Percentiles rank a stretch among this genome's conserved stretches.
Evolutionary conservation across 495 filamentous ascomycete species (phyloP).

Genomic region (Talaromyces thailandensis): DNA sequence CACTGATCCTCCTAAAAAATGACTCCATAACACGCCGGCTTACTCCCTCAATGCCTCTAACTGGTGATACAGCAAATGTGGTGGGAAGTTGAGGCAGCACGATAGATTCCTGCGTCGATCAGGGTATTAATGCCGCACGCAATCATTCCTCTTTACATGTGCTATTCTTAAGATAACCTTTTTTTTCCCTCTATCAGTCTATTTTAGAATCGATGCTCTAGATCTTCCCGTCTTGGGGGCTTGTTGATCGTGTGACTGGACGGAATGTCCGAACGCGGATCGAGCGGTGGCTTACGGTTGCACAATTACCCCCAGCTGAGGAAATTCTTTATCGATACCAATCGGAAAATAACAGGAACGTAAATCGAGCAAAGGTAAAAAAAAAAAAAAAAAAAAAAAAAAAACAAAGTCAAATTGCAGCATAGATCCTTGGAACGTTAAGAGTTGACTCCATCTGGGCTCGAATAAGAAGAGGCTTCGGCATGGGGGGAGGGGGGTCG

Average conservation of each 20-base stretch:
- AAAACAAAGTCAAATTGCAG: background rate
- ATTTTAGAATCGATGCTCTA: background rate
- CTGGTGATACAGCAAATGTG: background rate
- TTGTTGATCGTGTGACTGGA: background rate
- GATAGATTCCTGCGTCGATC: background rate
- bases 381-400: background rate
- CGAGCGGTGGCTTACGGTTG: background rate
- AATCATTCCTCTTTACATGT: background rate
- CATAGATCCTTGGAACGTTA: background rate
- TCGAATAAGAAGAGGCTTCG: background rate
- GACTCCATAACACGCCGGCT: background rate
- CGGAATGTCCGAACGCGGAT: slow-evolving; percentile 1
- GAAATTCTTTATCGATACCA: background rate
- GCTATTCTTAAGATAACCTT: background rate
- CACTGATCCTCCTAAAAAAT: background rate
- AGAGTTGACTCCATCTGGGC: background rate
- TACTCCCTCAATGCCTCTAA: background rate
- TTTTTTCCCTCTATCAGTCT: background rate
- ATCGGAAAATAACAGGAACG: background rate
- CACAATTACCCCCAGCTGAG: background rate
- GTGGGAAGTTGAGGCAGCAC: background rate
- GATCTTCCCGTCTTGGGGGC: slow-evolving; percentile 2
- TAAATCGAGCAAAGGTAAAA: background rate
- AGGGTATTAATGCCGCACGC: background rate
- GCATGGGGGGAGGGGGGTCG: background rate